Evolutionary conservation across 139 green algal species (phyloP), one percentile per base, ranked within the genome.

Genomic region (Pleodorina starrii): DNA sequence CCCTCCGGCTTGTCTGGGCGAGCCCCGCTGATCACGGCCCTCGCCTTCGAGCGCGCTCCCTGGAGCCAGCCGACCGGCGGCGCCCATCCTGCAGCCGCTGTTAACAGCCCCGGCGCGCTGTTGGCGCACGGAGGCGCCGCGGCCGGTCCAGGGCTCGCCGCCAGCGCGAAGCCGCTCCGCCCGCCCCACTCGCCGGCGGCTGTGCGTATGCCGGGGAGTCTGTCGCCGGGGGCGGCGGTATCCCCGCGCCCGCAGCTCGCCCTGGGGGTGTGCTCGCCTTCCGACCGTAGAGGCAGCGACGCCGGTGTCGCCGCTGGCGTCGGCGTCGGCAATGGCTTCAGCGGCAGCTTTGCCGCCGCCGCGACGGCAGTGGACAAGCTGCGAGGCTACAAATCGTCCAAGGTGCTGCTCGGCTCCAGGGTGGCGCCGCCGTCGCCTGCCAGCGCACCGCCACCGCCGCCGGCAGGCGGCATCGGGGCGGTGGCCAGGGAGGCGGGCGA

Each of bases 321-420:
- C 43, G 73, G 36, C 17, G 69, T 48, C 6, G 35, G 36, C 36
- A n/a, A n/a, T n/a, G n/a, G 36, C 54, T 32, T 12, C 54, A 12
- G 73, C 5, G 1, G 73, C n/a, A n/a, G n/a, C n/a, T n/a, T n/a
- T 29, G 21, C 54, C 12, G 40, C 79, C 40, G 40, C 79, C 40
- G 59, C 40, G 7, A 63, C 57, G 10, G 40, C 42, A 11, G 81
- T 87, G 0, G 81, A 87, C 81, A 60, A 78, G 60, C 59, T 87
- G 1, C 60, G 81, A 16, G 81, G 81, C n/a, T 87, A 78, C 59
- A 68, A 68, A 4, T 87, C 81, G 12, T 78, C 60, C 43, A 77
- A 66, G 63, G 38, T 36, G 29, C 81, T 87, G 21, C 43, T 77
- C 19, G 29, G 36, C 44, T 51, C 50, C 23, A n/a, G n/a, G 48